Evolutionary conservation across 2,329 filamentous ascomycete species (phyloP).

Genomic region (Zymoseptoria crescenta): DNA sequence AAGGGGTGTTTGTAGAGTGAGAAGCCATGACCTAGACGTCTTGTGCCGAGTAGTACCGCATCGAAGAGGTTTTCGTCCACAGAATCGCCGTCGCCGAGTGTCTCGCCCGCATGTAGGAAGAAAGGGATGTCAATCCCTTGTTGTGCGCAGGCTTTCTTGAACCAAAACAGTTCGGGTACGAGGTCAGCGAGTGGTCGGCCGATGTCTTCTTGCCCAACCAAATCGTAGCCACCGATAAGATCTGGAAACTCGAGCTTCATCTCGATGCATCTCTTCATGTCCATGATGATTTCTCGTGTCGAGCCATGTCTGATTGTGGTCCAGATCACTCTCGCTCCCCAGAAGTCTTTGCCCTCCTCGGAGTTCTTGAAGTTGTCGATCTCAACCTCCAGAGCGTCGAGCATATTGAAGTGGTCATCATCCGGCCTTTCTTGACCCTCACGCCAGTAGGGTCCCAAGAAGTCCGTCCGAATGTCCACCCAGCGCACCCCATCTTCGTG

Average conservation of each 20-base stretch:
- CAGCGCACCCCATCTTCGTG: slow-evolving; percentile 77
- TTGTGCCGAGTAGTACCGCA: slow-evolving; percentile 74
- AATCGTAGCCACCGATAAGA: slow-evolving; percentile 77
- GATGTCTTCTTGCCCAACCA: slow-evolving; percentile 79
- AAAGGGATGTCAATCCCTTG: slow-evolving; percentile 79
- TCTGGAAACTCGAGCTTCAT: slow-evolving; percentile 73
- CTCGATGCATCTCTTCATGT: slow-evolving; percentile 79
- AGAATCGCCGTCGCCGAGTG: slow-evolving; percentile 66
- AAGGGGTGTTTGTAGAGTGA: slow-evolving; percentile 87
- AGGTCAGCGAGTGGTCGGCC: slow-evolving; percentile 70
- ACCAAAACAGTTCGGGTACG: slow-evolving; percentile 85
- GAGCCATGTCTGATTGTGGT: slow-evolving; percentile 60
- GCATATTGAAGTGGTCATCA: slow-evolving; percentile 59
- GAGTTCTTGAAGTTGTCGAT: slow-evolving; percentile 65
- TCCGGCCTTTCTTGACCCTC: slow-evolving; percentile 60
- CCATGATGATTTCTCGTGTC: slow-evolving; percentile 59
- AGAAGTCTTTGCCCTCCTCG: slow-evolving; percentile 66
- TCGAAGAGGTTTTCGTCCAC: slow-evolving; percentile 85
- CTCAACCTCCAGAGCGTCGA: slow-evolving; percentile 68
- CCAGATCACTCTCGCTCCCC: slow-evolving; percentile 81
- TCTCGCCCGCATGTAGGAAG: slow-evolving; percentile 93
- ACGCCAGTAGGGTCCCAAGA: slow-evolving; percentile 61
- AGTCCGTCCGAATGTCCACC: slow-evolving; percentile 73
- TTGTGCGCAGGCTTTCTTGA: slow-evolving; percentile 73
- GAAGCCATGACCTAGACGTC: slow-evolving; percentile 84